A percentile compares a stretch with the other conserved stretches of the same genome.
These are phyloP conservation scores for Pseudogymnoascus sp. DNA, from an alignment of 2,329 filamentous ascomycete species.

Conservation along the genomic window DNA sequence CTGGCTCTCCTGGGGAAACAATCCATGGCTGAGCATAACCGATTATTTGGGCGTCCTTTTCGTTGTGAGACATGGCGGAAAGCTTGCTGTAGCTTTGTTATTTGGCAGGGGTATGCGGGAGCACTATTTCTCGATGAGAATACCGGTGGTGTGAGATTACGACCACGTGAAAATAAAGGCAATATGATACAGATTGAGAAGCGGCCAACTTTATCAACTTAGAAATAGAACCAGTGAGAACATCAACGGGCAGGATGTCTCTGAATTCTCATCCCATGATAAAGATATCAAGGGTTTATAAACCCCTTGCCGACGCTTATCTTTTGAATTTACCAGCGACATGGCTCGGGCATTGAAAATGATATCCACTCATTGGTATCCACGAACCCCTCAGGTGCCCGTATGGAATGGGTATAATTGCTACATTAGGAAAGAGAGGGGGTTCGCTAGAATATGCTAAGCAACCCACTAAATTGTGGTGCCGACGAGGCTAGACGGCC, in stretches of 20 bases:
- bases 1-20: conserved; percentile 20
- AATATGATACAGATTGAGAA: not conserved
- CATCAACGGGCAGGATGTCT: not conserved
- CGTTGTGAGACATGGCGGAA: not conserved
- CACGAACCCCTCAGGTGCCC: not conserved
- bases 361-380: not conserved
- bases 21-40: conserved; percentile 22
- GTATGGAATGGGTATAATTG: not conserved
- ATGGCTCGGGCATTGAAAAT: not conserved
- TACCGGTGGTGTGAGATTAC: not conserved
- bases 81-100: not conserved
- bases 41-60: conserved; percentile 15
- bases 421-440: conserved; percentile 1
- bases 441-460: not conserved
- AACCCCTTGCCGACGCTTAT: not conserved
- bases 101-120: not conserved
- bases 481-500: not conserved
- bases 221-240: not conserved
- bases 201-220: not conserved
- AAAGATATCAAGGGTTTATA: conserved; percentile 5
- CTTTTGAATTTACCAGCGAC: not conserved
- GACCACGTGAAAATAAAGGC: not conserved
- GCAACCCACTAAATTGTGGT: not conserved
- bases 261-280: not conserved
- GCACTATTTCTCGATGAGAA: not conserved